Conservation (phyloP, 2,329 filamentous ascomycete species). For the Fusarium oxysporum region DNA sequence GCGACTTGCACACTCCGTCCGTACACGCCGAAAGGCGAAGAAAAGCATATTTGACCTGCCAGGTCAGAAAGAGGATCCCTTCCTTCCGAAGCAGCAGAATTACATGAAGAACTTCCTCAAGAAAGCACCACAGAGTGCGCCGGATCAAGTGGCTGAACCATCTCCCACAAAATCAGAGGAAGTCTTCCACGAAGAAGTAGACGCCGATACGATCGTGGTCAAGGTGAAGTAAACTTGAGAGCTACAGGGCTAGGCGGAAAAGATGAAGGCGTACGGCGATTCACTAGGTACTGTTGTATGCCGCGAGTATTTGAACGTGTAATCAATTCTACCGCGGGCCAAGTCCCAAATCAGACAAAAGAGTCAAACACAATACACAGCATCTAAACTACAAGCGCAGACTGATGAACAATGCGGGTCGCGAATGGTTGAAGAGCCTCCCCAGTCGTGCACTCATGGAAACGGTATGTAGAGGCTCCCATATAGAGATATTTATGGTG, state of each 20-base stretch:
- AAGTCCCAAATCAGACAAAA: conserved; percentile 41
- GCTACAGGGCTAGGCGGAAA: background rate
- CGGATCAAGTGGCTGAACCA: background rate
- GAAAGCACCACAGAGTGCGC: conserved; percentile 38
- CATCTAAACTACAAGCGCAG: conserved; percentile 50
- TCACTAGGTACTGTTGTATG: conserved; percentile 16
- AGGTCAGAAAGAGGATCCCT: conserved; percentile 51
- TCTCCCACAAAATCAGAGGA: background rate
- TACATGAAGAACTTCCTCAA: conserved; percentile 63
- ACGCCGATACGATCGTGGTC: conserved; percentile 38
- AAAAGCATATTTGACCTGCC: conserved; percentile 62
- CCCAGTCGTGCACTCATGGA: conserved; percentile 33
- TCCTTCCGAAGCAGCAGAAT: conserved; percentile 58
- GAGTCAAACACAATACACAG: conserved; percentile 49
- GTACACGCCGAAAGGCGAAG: conserved; percentile 70
- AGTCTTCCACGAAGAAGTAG: conserved; percentile 3
- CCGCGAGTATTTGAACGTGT: conserved; percentile 35
- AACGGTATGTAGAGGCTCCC: conserved; percentile 21
- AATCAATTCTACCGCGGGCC: conserved; percentile 44
- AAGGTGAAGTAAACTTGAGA: conserved; percentile 15
- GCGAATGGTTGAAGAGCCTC: conserved; percentile 35
- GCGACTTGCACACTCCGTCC: conserved; percentile 76
- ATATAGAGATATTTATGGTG: conserved; percentile 13
- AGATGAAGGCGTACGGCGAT: background rate
- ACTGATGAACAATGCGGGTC: conserved; percentile 45